These are phyloP conservation scores for Lepidium aucheri DNA, from an alignment of 345 rosid genomes.

Conservation along the genomic window DNA sequence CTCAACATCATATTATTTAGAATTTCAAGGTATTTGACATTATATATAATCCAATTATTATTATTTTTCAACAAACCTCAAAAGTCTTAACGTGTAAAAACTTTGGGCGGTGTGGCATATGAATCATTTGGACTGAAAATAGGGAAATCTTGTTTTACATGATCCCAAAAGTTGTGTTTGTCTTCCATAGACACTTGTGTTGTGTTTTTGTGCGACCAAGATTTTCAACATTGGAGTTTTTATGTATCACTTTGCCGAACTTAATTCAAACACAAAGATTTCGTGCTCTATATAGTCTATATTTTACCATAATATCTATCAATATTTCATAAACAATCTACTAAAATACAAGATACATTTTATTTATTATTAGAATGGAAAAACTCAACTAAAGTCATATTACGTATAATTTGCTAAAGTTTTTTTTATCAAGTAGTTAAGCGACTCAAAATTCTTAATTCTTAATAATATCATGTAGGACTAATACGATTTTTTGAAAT, in stretches of 20 bases:
- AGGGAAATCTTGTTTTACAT: conserved; percentile 21
- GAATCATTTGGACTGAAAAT: neutral
- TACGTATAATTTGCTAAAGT: neutral
- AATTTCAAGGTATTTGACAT: no score
- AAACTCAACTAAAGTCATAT: neutral
- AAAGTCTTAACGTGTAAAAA: neutral
- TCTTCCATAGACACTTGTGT: conserved; percentile 12
- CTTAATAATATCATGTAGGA: no score
- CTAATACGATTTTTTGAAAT: no score
- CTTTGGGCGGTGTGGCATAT: conserved; percentile 23
- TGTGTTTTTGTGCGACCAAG: conserved; percentile 18
- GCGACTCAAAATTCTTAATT: no score
- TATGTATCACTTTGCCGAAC: neutral
- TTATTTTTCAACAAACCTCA: no score
- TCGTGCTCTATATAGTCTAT: neutral
- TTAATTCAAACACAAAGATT: neutral
- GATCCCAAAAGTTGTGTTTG: conserved; percentile 7
- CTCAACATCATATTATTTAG: no score
- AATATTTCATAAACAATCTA: neutral
- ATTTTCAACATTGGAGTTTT: neutral
- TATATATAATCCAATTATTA: no score
- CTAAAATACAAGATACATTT: neutral
- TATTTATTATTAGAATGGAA: neutral
- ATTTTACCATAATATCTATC: neutral
- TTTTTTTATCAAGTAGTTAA: no score